Base-by-base conservation (phyloP, 2,329 filamentous ascomycete genomes). In the Basipetospora chlamydospora region DNA sequence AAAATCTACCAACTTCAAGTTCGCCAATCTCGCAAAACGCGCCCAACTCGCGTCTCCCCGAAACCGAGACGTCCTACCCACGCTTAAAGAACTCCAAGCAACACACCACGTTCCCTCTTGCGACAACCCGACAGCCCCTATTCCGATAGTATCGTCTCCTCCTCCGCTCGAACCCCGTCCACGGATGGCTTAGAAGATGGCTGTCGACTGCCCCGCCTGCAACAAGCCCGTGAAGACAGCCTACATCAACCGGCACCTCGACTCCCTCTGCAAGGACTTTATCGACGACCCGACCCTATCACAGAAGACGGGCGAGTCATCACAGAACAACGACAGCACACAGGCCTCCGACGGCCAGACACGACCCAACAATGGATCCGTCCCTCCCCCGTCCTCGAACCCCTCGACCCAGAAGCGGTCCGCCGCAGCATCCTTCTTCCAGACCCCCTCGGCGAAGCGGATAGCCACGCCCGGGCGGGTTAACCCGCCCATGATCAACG, bases 161-260 rank as follows among this genome's bases (percentile, higher is more conserved):
- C n/a, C n/a, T n/a, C n/a, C n/a, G n/a, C n/a, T n/a, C n/a, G n/a
- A n/a, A n/a, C n/a, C n/a, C n/a, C n/a, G n/a, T n/a, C n/a, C n/a
- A n/a, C n/a, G n/a, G n/a, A n/a, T n/a, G n/a, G n/a, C n/a, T n/a
- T n/a, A n/a, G n/a, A 33, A 15, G 2, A 38, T 38, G 36, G 13
- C 25, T 21, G 29, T 92, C 46, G 70, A 74, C 48, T 94, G 86
- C 53, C 86, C 86, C 12, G 82, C 87, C 45, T 94, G 86, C 63
- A 67, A 72, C 50, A 79, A 80, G 48, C 63, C 67, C 39, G 83
- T 90, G 48, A 78, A 73, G 44, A 61, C 78, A 45, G 61, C 63
- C 50, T 72, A 80, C 46, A 96, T 96, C 64, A 96, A 96, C 59
- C 68, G 69, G 46, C 88, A 96, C 57, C 75, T 96, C 52, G 90